Evolutionary conservation across 345 rosid species (phyloP).

Genomic region (Populus ilicifolia): DNA sequence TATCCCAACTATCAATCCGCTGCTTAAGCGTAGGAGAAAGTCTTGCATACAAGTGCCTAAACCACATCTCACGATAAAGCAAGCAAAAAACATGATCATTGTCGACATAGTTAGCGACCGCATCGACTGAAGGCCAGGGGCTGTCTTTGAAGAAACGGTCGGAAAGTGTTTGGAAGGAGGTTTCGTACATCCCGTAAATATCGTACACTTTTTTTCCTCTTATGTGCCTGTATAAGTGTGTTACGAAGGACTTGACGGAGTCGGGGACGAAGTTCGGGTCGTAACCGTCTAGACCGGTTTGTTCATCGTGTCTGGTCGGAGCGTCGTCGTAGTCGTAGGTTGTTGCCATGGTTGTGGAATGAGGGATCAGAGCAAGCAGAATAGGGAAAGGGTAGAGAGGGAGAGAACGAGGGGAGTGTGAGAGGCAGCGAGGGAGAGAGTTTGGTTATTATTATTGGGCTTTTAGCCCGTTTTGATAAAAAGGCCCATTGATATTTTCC

Average conservation of each 20-base stretch:
- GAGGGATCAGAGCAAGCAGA: not conserved
- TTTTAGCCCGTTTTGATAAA: not conserved
- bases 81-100: conserved; percentile 94
- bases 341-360: conserved; percentile 45
- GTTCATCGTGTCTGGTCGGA: conserved; percentile 9
- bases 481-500: not conserved
- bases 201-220: conserved; percentile 97
- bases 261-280: conserved; percentile 94
- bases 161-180: conserved; percentile 82
- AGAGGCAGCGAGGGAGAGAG: not conserved
- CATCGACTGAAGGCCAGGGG: conserved; percentile 96
- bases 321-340: conserved; percentile 54
- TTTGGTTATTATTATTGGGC: not conserved
- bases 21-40: conserved; percentile 82
- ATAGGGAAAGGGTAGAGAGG: not conserved
- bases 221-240: conserved; percentile 92
- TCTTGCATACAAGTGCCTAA: conserved; percentile 88
- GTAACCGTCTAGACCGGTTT: conserved; percentile 35
- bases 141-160: conserved; percentile 89
- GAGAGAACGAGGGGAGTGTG: not conserved
- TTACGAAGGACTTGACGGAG: conserved; percentile 85
- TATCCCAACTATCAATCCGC: conserved; percentile 97
- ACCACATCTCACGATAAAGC: conserved; percentile 99
- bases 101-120: conserved; percentile 76
- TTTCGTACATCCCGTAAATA: conserved; percentile 99